Base-by-base conservation (phyloP, 495 filamentous ascomycete genomes). In the Penicillium simplicissimum region DNA sequence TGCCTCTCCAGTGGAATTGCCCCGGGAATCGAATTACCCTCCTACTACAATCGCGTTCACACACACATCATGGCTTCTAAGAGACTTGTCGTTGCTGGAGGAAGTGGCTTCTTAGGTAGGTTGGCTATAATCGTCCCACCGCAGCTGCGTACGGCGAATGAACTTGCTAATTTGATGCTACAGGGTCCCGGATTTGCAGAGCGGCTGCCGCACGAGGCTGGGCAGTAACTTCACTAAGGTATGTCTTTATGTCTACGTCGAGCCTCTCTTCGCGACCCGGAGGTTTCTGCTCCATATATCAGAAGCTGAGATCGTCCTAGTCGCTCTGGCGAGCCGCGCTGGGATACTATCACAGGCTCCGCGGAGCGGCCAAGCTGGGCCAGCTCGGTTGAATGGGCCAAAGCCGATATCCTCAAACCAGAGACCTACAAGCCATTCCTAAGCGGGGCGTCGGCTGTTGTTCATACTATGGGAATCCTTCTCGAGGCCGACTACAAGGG, bases 401-500 rank as follows among this genome's bases (percentile, higher is more conserved):
- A 86, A 58, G 95, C 87, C 55, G 90, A 98, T 76, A 87, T 97
- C 62, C 82, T 98, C 54, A 83, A 88, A 36, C 95, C 95, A 2
- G 75, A 83, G 0, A 87, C 87, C 48, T 98, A 96, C 76, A 84
- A 83, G 23, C 73, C 86, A 2, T 82, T 90, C 33, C 82, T 98
- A 56, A 79, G 82, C 52, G 84, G 81, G 35, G 90, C 93, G 47
- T 87, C 90, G 69, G 91, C 87, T 34, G 92, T 98, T 14, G 88
- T 98, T 21, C 95, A 98, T 77, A 89, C 81, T 62, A 90, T 96
- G 87, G 95, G 95, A 8, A 98, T 98, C 55, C 81, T 98, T n/a
- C 83, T 98, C 13, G 95, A 98, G 76, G 93, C 94, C 8, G 95
- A 98, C 75, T 98, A 98, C 82, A 98, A 98, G 77, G 90, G 89